Evolutionary conservation across 75 land plant species (phyloP).

Genomic region (Selaginella tamariscina): DNA sequence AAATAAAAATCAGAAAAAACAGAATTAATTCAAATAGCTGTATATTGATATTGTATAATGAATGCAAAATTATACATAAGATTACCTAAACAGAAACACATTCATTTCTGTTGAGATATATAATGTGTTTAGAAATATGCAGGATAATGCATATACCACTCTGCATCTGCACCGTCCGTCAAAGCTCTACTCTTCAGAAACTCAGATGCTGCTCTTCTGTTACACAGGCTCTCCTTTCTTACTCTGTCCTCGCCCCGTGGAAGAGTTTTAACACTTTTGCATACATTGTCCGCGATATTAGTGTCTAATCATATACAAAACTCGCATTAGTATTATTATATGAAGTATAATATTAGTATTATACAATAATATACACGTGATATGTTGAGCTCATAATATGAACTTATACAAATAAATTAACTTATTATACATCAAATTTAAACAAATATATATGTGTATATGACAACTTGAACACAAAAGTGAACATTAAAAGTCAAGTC

Average conservation of each 20-base stretch:
- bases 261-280: background rate
- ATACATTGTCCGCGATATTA: background rate
- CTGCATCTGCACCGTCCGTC: background rate
- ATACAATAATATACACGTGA: too few relatives aligned
- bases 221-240: background rate
- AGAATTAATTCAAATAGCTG: too few relatives aligned
- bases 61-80: background rate
- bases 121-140: background rate
- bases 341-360: too few relatives aligned
- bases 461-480: too few relatives aligned
- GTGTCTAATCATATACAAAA: too few relatives aligned
- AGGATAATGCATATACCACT: background rate
- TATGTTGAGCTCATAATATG: too few relatives aligned
- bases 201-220: background rate
- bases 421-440: too few relatives aligned
- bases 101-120: background rate
- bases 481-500: too few relatives aligned
- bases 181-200: background rate
- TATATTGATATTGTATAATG: background rate
- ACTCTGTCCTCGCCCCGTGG: background rate
- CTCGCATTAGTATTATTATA: too few relatives aligned
- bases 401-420: too few relatives aligned
- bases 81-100: background rate
- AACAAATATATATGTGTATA: too few relatives aligned
- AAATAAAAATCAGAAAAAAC: too few relatives aligned